These are phyloP conservation scores for Microsporum canis DNA, from an alignment of 2,329 filamentous ascomycete genomes.

Conservation along the genomic window DNA sequence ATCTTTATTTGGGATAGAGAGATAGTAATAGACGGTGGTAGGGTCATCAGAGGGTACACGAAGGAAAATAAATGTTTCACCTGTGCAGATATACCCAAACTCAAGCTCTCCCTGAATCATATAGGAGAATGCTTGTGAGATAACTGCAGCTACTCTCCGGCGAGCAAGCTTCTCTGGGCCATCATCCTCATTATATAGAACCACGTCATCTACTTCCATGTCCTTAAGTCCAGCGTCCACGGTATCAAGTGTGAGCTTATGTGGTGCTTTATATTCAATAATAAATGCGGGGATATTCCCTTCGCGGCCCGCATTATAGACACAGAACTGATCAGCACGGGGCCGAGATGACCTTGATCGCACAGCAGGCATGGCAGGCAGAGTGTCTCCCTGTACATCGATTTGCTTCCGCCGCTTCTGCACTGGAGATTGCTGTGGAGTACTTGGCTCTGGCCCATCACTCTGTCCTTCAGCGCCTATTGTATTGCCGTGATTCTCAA, in stretches of 20 bases:
- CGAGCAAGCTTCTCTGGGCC: constrained; percentile 16
- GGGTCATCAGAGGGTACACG: constrained; percentile 23
- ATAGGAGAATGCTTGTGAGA: constrained; percentile 41
- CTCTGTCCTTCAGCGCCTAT: background rate
- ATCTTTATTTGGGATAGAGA: constrained; percentile 24
- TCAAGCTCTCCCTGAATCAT: constrained; percentile 39
- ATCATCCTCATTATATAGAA: constrained; percentile 24
- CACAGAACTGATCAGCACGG: constrained; percentile 26
- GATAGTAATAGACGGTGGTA: constrained; percentile 24
- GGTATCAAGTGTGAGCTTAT: constrained; percentile 36
- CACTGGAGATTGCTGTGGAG: background rate
- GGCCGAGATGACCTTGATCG: constrained; percentile 14
- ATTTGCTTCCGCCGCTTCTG: constrained; percentile 4
- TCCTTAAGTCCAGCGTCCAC: constrained; percentile 34
- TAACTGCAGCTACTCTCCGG: constrained; percentile 31
- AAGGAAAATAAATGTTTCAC: constrained; percentile 37
- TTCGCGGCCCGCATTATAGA: constrained; percentile 21
- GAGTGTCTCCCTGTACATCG: background rate
- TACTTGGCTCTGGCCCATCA: background rate
- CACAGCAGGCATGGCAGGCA: constrained; percentile 3
- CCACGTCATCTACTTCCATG: constrained; percentile 33
- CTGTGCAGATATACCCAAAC: constrained; percentile 35
- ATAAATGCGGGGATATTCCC: constrained; percentile 20
- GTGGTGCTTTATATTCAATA: constrained; percentile 39
- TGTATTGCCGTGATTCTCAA: constrained; percentile 16